Base-by-base conservation (phyloP, 2,329 filamentous ascomycete genomes). In the Pseudocercospora vitis region DNA sequence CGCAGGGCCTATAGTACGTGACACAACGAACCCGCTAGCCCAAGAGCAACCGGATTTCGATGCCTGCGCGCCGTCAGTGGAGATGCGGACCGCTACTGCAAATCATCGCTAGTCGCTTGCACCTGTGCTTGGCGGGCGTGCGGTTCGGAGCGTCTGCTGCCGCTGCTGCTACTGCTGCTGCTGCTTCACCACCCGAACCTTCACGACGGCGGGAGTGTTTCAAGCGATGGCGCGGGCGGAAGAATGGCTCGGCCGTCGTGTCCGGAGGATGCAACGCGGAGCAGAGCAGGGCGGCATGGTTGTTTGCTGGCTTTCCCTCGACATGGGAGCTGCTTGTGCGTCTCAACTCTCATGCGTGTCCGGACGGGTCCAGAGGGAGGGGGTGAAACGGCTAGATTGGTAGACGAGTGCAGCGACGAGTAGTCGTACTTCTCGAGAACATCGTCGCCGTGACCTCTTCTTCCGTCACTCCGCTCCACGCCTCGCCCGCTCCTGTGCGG, bases 1-100 rank as follows among this genome's bases (percentile, higher is more conserved):
- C n/a, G n/a, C n/a, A n/a, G n/a, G n/a, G 37, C 37, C 37, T 42
- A 42, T 42, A 42, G 21, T 42, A 26, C 24, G 42, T 45, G 42
- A 45, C 42, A 45, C 42, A 45, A 45, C 42, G 42, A 45, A 24
- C 40, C 23, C 23, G 21, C 40, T 45, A 29, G 23, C 40, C 40
- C 26, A 6, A 45, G 42, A 45, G 26, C 24, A 8, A 28, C 23
- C 42, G 42, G 42, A 45, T 45, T 28, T 45, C 24, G 18, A 23
- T 45, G 23, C 42, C 42, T 45, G 42, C 42, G 29, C 42, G 42
- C 42, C 42, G 42, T 19, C 42, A 45, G 42, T 45, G 42, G 42
- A 24, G n/a, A 24, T 45, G n/a, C 42, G 42, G 42, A 7, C 42
- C 42, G 42, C 42, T 28, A 45, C 42, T 21, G 40, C n/a, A n/a